These are phyloP conservation scores for Paramyrothecium sp. DNA, from an alignment of 2,329 filamentous ascomycete genomes.

Conservation along the genomic window DNA sequence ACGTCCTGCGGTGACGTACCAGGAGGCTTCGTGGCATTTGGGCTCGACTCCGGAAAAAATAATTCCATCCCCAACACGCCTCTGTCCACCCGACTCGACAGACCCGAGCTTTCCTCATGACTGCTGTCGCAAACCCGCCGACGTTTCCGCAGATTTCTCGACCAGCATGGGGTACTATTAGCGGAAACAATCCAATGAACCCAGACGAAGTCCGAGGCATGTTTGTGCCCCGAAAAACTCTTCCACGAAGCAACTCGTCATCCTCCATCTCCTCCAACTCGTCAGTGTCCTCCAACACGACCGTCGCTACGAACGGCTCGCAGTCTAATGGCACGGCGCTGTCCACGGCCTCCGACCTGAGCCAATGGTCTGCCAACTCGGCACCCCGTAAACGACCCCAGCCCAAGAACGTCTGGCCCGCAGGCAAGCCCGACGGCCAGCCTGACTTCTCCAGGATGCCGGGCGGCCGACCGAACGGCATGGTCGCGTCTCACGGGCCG, in stretches of 20 bases:
- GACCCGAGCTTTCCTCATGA: conserved; percentile 50
- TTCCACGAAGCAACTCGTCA: conserved; percentile 86
- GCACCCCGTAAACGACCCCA: conserved; percentile 51
- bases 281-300: conserved; percentile 60
- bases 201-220: conserved; percentile 83
- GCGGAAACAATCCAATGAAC: conserved; percentile 67
- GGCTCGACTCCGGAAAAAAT: neutral
- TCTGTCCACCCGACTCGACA: conserved; percentile 16
- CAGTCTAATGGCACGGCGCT: conserved; percentile 60
- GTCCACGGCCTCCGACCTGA: conserved; percentile 44
- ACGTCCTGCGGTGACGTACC: neutral
- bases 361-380: conserved; percentile 47
- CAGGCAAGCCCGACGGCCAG: conserved; percentile 44
- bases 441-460: conserved; percentile 46
- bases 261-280: conserved; percentile 87
- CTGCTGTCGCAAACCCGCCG: conserved; percentile 65
- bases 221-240: conserved; percentile 84
- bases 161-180: conserved; percentile 63
- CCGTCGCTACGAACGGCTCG: conserved; percentile 59
- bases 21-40: neutral
- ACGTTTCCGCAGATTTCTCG: conserved; percentile 63
- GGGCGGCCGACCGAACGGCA: conserved; percentile 42
- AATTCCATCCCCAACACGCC: conserved; percentile 13
- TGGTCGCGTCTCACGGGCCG: conserved; percentile 28
- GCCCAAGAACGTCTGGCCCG: conserved; percentile 49